Evolutionary conservation across 2,329 filamentous ascomycete species (phyloP), one percentile per base, ranked within the genome.

Genomic region (Coleophoma crateriformis): DNA sequence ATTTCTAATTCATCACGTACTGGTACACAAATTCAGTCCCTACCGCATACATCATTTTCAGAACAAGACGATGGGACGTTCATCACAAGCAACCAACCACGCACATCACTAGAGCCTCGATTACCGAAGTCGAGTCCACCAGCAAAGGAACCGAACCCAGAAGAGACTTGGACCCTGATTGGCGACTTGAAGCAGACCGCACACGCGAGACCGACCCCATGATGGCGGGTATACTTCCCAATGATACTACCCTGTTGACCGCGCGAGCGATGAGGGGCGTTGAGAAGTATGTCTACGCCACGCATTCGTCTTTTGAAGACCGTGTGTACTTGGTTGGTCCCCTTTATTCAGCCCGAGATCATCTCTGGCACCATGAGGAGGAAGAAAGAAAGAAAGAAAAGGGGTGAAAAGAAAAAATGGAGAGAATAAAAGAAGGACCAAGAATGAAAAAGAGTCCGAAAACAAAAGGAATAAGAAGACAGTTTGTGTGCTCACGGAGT

Each of bases 141-240:
- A 34, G 42, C 49, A 38, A 58, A 55, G 47, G 52, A 62, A 48
- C 54, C 57, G 52, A 27, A 7, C 27, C 27, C 27, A 27, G 27
- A 27, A 27, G 56, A 60, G 37, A 55, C 58, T 40, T 61, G 60
- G 60, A 56, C 51, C 38, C 58, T 61, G 55, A 57, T 56, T 49
- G 60, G 61, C 58, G 60, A 62, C 59, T 62, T 48, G 60, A 58
- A 62, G 46, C 58, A 62, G 41, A 58, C 52, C 54, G 27, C 43
- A 51, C 49, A 41, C 27, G 45, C 51, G 53, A 50, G 55, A 54
- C 52, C 59, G 57, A 56, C 57, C 56, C 46, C 53, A 46, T 49
- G 43, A 58, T 57, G 57, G 57, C 59, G 41, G 39, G 45, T 48
- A 47, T 17, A 15, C 32, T 48, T n/a, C 12, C n/a, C 46, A 33